Evolutionary conservation across 257 asterid species (phyloP), one percentile per base, ranked within the genome.

Genomic region (Henckelia pumila): DNA sequence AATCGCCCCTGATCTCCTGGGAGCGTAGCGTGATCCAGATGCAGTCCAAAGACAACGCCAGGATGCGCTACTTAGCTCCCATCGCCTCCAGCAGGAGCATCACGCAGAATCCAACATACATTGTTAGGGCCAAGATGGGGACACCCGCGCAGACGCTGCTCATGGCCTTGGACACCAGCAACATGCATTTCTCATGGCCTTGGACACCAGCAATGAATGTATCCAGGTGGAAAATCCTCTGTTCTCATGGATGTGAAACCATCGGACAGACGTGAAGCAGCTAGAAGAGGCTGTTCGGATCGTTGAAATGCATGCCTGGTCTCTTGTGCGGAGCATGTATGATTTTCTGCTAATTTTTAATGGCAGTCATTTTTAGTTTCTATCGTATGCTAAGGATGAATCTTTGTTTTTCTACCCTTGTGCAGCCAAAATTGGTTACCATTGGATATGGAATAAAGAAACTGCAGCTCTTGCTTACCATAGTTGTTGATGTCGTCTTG

Each of bases 261-360:
- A 3, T 90, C 97, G 99, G 85, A 93, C 99, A 0, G 99, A 93
- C 86, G 86, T 90, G 96, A 93, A 88, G 88, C 81, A 83, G 74
- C 80, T 93, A 29, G 97, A 93, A 75, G 99, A 88, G 79, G 73
- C 88, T 63, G 96, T 93, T n/a, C n/a, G n/a, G 28, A 68, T 83
- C 53, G 37, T 93, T 65, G 79, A 90, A 73, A 53, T 78, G 82
- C n/a, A n/a, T n/a, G n/a, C n/a, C 81, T 0, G 99, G 99, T 33
- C 97, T 93, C 69, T 68, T 85, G 0, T 93, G 99, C 97, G 99
- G 97, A 83, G 99, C 99, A 80, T 90, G 98, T 93, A 90, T 25
- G 96, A 0, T 19, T 33, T 70, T n/a, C n/a, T 49, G 56, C 10
- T 19, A 2, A 22, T 29, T 6, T n/a, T 53, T 6, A 47, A 4